phyloP scores from a whole-genome alignment of 1,139 yeast genomes.

The Candida freyschussii region DNA sequence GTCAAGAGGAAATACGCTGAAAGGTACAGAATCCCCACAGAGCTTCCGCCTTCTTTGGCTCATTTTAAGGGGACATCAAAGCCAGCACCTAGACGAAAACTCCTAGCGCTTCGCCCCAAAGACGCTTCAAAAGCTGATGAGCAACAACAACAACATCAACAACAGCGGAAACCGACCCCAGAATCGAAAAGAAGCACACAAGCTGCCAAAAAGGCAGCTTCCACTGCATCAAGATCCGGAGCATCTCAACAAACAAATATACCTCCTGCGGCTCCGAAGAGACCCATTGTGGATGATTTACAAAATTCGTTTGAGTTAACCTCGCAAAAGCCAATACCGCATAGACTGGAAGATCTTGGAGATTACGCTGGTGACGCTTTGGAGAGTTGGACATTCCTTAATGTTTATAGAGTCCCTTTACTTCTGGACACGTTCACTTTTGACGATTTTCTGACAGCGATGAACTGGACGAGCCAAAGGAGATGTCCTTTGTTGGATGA shows the following conservation, averaged over 20 bases:
- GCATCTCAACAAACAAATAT: too few relatives aligned
- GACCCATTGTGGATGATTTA: conserved; percentile 32
- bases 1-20: conserved; percentile 71
- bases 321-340: conserved; percentile 20
- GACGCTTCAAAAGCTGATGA: conserved; percentile 9
- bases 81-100: conserved; percentile 8
- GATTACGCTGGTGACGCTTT: conserved; percentile 41
- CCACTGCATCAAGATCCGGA: conserved; percentile 6
- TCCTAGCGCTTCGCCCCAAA: conserved; percentile 14
- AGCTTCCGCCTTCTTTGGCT: conserved; percentile 49
- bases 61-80: conserved; percentile 28
- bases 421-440: conserved; percentile 69
- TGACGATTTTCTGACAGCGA: conserved; percentile 68
- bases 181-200: conserved; percentile 8
- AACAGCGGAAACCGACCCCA: conserved; percentile 4
- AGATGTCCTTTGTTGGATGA: conserved; percentile 62
- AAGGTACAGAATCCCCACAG: conserved; percentile 53
- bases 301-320: conserved; percentile 26
- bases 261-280: conserved; percentile 22
- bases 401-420: conserved; percentile 62
- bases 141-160: conserved; percentile 1
- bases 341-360: conserved; percentile 18
- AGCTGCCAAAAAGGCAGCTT: conserved; percentile 4
- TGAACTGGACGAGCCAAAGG: conserved; percentile 47
- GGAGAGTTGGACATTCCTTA: conserved; percentile 71